phyloP scores from a whole-genome alignment of 768 basidiomycete genomes.

The Leccinum ochraceum region DNA sequence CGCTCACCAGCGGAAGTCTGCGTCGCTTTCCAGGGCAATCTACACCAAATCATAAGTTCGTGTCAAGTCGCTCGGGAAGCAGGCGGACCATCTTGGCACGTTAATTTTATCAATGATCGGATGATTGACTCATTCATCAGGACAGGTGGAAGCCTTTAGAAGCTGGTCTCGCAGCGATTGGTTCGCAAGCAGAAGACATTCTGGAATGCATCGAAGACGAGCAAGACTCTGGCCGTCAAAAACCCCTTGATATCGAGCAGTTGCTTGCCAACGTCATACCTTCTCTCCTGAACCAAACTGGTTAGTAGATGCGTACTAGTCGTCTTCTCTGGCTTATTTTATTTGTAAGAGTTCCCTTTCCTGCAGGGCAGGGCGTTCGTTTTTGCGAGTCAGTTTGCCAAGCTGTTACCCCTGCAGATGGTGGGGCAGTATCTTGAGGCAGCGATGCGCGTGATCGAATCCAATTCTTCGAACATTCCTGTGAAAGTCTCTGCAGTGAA shows the following conservation, averaged over 20 bases:
- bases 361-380: conserved; percentile 94
- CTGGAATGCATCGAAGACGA: conserved; percentile 79
- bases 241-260: conserved; percentile 75
- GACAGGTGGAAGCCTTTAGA: conserved; percentile 92
- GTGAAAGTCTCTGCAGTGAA: conserved; percentile 95
- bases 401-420: conserved; percentile 67
- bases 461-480: conserved; percentile 67
- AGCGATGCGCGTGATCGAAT: conserved; percentile 83
- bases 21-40: conserved; percentile 51
- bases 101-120: conserved; percentile 3
- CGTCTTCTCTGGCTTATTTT: conserved; percentile 2
- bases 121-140: conserved; percentile 7
- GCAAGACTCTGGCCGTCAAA: conserved; percentile 56
- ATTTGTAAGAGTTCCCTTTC: conserved; percentile 74
- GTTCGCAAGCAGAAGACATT: conserved; percentile 76
- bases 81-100: conserved; percentile 66
- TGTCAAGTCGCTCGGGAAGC: conserved; percentile 56
- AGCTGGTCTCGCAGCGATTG: conserved; percentile 77
- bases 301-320: conserved; percentile 43
- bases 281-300: conserved; percentile 64
- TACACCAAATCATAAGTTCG: conserved; percentile 55
- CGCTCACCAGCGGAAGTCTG: conserved; percentile 52
- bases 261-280: conserved; percentile 82
- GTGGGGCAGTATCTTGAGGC: conserved; percentile 87
- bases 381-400: conserved; percentile 87